Conservation (phyloP, 129 eudicot species). For the Artemisia annua region DNA sequence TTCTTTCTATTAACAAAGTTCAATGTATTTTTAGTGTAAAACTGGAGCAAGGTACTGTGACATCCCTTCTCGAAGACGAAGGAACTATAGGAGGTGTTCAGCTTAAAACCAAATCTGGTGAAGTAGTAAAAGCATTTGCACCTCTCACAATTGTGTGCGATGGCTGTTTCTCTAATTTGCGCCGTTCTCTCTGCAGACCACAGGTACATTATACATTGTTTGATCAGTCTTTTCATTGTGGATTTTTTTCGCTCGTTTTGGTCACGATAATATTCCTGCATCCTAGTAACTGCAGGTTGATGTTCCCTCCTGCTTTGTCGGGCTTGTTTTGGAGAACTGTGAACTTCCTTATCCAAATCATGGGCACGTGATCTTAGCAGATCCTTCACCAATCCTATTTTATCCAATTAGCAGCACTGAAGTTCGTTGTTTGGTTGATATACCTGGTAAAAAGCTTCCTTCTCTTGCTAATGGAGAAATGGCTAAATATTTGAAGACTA, state of each 20-base stretch:
- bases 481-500: slow-evolving; percentile 57
- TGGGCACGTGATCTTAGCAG: slow-evolving; percentile 69
- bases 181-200: slow-evolving; percentile 38
- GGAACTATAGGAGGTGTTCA: too few relatives aligned
- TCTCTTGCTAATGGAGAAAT: slow-evolving; percentile 53
- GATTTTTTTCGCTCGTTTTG: neutral
- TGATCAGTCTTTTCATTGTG: neutral
- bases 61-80: slow-evolving; percentile 12
- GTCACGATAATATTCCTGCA: too few relatives aligned
- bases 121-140: too few relatives aligned
- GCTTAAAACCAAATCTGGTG: too few relatives aligned
- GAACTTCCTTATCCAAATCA: slow-evolving; percentile 57
- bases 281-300: slow-evolving; percentile 47
- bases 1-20: too few relatives aligned
- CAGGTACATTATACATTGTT: slow-evolving; percentile 32
- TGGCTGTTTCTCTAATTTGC: slow-evolving; percentile 1
- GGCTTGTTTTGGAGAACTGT: slow-evolving; percentile 64
- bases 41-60: too few relatives aligned
- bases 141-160: slow-evolving; percentile 44
- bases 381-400: slow-evolving; percentile 60
- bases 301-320: slow-evolving; percentile 67
- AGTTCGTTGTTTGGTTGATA: slow-evolving; percentile 67
- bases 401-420: slow-evolving; percentile 58
- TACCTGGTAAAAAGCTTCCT: slow-evolving; percentile 67
- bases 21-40: too few relatives aligned